Percentiles rank a stretch among this genome's conserved stretches.
These are phyloP conservation scores for Spathaspora passalidarum DNA, from an alignment of 805 yeast species.

Conservation along the genomic window DNA sequence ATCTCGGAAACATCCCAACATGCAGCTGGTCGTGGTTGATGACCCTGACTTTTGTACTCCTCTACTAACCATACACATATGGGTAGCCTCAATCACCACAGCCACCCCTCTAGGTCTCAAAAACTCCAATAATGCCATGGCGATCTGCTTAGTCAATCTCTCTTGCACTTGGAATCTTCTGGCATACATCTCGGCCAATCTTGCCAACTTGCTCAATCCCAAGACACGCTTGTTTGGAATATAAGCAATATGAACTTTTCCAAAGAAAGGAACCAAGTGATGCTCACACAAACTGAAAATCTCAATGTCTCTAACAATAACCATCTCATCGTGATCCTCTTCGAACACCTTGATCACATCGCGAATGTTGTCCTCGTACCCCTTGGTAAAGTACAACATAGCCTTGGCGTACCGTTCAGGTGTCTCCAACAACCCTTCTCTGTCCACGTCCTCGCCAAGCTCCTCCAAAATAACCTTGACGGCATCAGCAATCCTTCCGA, in stretches of 20 bases:
- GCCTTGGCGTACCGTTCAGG: conserved; percentile 97
- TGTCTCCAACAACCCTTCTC: conserved; percentile 91
- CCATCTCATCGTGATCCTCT: conserved; percentile 99
- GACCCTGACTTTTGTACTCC: conserved; percentile 97
- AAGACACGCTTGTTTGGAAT: conserved; percentile 91
- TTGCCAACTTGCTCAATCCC: conserved; percentile 88
- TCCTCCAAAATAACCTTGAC: conserved; percentile 75
- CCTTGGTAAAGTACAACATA: conserved; percentile 92
- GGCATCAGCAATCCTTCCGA: conserved; percentile 77
- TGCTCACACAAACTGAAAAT: conserved; percentile 94
- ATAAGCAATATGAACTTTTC: conserved; percentile 97
- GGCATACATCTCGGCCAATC: conserved; percentile 95
- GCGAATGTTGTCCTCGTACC: conserved; percentile 90
- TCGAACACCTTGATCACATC: conserved; percentile 95
- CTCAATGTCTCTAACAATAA: conserved; percentile 92
- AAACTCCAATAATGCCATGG: conserved; percentile 90
- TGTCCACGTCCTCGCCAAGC: conserved; percentile 82
- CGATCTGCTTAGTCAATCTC: conserved; percentile 93
- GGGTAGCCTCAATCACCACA: conserved; percentile 95
- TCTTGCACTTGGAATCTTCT: conserved; percentile 98
- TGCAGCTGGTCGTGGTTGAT: conserved; percentile 89
- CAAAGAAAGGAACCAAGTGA: conserved; percentile 95
- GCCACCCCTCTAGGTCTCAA: conserved; percentile 96
- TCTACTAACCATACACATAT: conserved; percentile 99
- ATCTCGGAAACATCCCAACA: conserved; percentile 93